Percentiles rank a stretch among this genome's conserved stretches.
phyloP scores from a whole-genome alignment of 148 eudicot genomes.

The Rhododendron henanense region DNA sequence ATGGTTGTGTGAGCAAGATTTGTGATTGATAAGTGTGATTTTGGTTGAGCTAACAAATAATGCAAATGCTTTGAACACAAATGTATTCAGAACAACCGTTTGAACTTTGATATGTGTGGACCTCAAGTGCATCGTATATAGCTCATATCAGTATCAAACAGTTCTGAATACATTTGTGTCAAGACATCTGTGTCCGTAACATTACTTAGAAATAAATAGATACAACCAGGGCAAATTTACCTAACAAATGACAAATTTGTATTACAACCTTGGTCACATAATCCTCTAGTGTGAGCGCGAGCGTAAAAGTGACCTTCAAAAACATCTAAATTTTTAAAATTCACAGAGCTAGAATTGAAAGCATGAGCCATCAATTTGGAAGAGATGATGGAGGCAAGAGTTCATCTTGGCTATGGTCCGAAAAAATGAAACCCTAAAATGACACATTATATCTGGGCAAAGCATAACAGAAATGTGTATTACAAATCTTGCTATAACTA shows the following conservation, averaged over 20 bases:
- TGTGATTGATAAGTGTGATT: background rate
- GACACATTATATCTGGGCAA: background rate
- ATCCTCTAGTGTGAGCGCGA: background rate
- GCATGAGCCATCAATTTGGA: no score
- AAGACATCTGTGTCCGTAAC: background rate
- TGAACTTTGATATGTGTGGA: background rate
- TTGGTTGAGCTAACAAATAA: background rate
- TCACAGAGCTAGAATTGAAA: no score
- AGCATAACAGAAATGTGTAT: no score
- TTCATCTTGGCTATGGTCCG: background rate
- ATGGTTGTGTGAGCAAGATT: background rate
- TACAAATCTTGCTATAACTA: no score
- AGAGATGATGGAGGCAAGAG: background rate
- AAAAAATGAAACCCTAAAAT: conserved; percentile 5
- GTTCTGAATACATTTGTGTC: background rate
- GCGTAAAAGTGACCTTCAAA: background rate
- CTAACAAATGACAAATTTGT: background rate
- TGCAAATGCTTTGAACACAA: background rate
- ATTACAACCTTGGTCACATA: background rate
- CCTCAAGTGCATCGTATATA: background rate
- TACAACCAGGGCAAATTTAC: background rate
- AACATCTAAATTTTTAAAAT: no score
- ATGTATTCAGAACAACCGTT: background rate
- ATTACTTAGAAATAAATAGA: background rate
- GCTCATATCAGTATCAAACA: background rate